Percentiles rank a stretch among this genome's conserved stretches.
Conservation (phyloP, 2,329 filamentous ascomycete genomes). For the Calcarisporium arbuscula region DNA sequence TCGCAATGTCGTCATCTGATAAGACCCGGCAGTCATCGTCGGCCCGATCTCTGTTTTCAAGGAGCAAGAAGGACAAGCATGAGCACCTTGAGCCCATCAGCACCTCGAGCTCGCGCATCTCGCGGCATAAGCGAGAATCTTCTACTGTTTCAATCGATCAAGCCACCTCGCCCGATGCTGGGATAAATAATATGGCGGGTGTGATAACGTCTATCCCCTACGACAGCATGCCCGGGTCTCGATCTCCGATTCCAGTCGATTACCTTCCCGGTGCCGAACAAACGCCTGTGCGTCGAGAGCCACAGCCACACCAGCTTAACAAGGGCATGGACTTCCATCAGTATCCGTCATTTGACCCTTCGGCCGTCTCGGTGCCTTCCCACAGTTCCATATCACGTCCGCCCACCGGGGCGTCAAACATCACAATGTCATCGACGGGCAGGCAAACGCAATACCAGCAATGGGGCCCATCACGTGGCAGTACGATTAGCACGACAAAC, state of each 20-base stretch:
- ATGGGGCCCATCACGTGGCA: slow-evolving; percentile 56
- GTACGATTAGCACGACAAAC: slow-evolving; percentile 44
- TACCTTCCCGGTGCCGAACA: slow-evolving; percentile 65
- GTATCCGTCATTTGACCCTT: slow-evolving; percentile 67
- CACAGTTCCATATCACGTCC: slow-evolving; percentile 59
- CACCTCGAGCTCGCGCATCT: slow-evolving; percentile 60
- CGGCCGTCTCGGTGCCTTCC: slow-evolving; percentile 39
- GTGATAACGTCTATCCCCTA: slow-evolving; percentile 86
- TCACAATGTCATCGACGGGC: slow-evolving; percentile 66
- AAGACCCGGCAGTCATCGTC: slow-evolving; percentile 75
- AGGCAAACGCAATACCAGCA: slow-evolving; percentile 72
- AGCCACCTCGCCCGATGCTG: slow-evolving; percentile 56
- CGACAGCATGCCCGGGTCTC: slow-evolving; percentile 62
- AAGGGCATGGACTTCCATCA: slow-evolving; percentile 76
- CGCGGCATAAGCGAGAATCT: slow-evolving; percentile 68
- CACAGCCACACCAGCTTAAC: slow-evolving; percentile 76
- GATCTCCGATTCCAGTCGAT: slow-evolving; percentile 66
- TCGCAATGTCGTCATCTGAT: slow-evolving; percentile 58
- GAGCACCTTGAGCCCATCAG: slow-evolving; percentile 54
- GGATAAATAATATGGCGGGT: slow-evolving; percentile 69
- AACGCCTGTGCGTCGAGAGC: slow-evolving; percentile 58
- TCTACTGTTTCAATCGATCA: slow-evolving; percentile 67
- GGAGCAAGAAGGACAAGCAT: slow-evolving; percentile 69
- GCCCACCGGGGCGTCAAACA: slow-evolving; percentile 42
- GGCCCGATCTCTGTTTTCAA: slow-evolving; percentile 78